phyloP scores from a whole-genome alignment of 2,329 filamentous ascomycete genomes.

The Aspergillus sp. region DNA sequence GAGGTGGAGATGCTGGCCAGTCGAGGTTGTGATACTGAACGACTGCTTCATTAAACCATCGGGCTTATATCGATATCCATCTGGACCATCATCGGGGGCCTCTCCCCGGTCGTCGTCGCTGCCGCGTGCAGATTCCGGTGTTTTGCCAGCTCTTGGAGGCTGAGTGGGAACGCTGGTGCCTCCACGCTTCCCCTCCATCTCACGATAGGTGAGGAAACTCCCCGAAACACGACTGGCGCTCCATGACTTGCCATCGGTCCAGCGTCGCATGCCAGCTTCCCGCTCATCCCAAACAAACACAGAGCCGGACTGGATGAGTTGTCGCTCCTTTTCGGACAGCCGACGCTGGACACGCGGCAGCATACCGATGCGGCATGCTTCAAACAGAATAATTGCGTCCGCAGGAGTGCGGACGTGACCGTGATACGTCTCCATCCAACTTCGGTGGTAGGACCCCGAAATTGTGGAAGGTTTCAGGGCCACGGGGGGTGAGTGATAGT shows the following conservation, averaged over 20 bases:
- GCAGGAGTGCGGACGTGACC: constrained; percentile 92
- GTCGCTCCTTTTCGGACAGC: constrained; percentile 93
- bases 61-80: constrained; percentile 91
- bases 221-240: constrained; percentile 96
- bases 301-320: constrained; percentile 92
- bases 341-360: constrained; percentile 89
- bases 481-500: constrained; percentile 14
- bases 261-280: constrained; percentile 95
- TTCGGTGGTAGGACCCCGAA: constrained; percentile 20
- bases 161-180: constrained; percentile 65
- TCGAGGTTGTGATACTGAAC: constrained; percentile 95
- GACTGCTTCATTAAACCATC: constrained; percentile 99
- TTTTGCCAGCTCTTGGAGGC: constrained; percentile 64
- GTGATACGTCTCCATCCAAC: constrained; percentile 89
- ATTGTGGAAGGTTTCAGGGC: constrained; percentile 21
- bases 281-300: constrained; percentile 99
- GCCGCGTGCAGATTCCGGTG: constrained; percentile 75
- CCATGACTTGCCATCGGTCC: constrained; percentile 99
- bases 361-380: constrained; percentile 86
- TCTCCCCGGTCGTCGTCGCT: constrained; percentile 79
- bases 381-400: constrained; percentile 98
- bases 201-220: constrained; percentile 94
- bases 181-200: constrained; percentile 98
- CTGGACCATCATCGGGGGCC: constrained; percentile 69
- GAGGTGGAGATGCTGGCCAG: constrained; percentile 86